Base-by-base conservation (phyloP, 2,329 filamentous ascomycete species). In the Pseudocercospora musae region DNA sequence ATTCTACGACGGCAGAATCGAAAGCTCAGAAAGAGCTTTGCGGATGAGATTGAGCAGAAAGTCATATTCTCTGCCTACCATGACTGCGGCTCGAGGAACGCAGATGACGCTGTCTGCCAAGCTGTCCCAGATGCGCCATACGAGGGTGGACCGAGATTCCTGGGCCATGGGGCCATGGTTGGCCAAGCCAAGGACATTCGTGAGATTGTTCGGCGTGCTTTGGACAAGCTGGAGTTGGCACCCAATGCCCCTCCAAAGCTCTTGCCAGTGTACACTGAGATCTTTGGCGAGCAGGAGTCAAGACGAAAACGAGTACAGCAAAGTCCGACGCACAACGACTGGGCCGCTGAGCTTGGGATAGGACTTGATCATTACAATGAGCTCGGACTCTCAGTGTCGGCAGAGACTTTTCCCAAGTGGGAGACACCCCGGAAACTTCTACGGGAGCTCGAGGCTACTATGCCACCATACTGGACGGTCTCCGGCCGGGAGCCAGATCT, bases 231-330 rank as follows among this genome's bases (percentile, higher is more conserved):
- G 15, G 55, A 57, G 18, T 23, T 56, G 29, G 18, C 23, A 18
- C 31, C 31, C 2, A 56, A 56, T 25, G 55, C 40, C 20, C 33
- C 33, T 23, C 25, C 55, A 25, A 44, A 44, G 27, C 48, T 40
- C 27, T 21, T 60, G 37, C 25, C 58, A 70, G 73, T 31, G 9
- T 76, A 84, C 57, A 76, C 80, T 2, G 77, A 81, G 60, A 78
- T 85, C 49, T 84, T 79, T 57, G 81, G 80, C 20, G 77, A 80
- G 33, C 83, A 85, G 68, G 82, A 84, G 69, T 79, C 78, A 56
- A 69, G 42, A 42, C 79, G 31, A 20, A 15, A 60, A 20, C 20
- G 33, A 44, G 1, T 20, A 11, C 48, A 27, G 21, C 20, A 27
- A n/a, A 37, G n/a, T 29, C 23, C 25, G 18, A 29, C 25, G 13